Conservation (phyloP, 2,329 filamentous ascomycete species). For the Phyllachora maydis region DNA sequence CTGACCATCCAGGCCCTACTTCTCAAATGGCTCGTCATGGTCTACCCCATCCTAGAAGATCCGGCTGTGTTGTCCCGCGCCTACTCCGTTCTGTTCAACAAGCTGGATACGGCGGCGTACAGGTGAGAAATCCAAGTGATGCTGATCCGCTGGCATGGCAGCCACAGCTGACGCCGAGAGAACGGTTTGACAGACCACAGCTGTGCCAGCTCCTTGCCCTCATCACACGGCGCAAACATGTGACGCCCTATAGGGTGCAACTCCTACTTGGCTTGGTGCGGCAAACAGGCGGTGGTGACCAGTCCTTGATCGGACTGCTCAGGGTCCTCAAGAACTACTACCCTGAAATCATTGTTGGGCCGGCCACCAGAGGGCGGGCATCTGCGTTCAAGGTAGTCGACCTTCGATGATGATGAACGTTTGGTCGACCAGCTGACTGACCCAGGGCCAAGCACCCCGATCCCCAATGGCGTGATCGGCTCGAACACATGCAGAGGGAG, state of each 20-base stretch:
- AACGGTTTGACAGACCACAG: constrained; percentile 19
- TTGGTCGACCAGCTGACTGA: constrained; percentile 5
- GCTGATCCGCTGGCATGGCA: no score
- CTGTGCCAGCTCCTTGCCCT: constrained; percentile 63
- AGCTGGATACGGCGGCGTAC: constrained; percentile 68
- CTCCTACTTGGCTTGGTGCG: constrained; percentile 34
- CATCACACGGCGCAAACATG: constrained; percentile 63
- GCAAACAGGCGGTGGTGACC: constrained; percentile 65
- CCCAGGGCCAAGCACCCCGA: constrained; percentile 48
- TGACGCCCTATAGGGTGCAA: constrained; percentile 68
- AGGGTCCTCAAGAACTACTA: constrained; percentile 84
- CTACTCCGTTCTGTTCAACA: constrained; percentile 60
- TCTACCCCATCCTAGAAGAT: constrained; percentile 50
- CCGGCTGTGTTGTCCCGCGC: constrained; percentile 41
- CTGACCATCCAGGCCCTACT: constrained; percentile 49
- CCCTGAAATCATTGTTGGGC: constrained; percentile 67
- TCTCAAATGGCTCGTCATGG: constrained; percentile 59
- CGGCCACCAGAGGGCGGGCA: constrained; percentile 37
- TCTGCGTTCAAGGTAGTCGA: constrained; percentile 36
- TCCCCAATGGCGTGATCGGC: constrained; percentile 47
- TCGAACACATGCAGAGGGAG: constrained; percentile 44
- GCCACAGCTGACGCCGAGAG: no score
- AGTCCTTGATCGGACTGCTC: constrained; percentile 50
- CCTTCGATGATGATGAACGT: constrained; percentile 1
- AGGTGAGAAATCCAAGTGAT: no score